phyloP scores from a whole-genome alignment of 2,329 filamentous ascomycete species.

The Verticillium isaacii region DNA sequence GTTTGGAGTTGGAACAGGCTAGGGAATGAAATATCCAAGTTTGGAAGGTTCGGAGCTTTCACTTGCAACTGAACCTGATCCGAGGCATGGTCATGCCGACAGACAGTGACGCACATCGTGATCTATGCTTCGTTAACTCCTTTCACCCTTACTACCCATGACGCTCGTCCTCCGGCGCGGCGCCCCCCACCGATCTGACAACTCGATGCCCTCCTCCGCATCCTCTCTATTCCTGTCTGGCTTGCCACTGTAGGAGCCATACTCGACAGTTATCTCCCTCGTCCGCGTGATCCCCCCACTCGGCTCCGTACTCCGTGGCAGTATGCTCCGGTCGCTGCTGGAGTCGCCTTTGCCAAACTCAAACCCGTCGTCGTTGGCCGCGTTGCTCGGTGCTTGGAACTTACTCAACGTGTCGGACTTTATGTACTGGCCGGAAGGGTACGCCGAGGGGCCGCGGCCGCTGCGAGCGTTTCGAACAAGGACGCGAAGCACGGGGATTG shows the following conservation, averaged over 20 bases:
- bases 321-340: slow-evolving; percentile 11
- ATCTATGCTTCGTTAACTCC: neutral
- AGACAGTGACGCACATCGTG: too few relatives aligned
- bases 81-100: too few relatives aligned
- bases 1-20: neutral
- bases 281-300: slow-evolving; percentile 11
- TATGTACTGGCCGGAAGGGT: neutral
- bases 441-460: neutral
- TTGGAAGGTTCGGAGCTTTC: neutral
- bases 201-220: neutral
- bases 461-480: slow-evolving; percentile 7
- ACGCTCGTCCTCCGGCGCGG: neutral
- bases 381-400: neutral
- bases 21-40: neutral
- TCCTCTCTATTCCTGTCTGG: neutral
- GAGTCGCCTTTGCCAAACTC: slow-evolving; percentile 1
- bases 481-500: slow-evolving; percentile 22
- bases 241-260: slow-evolving; percentile 3
- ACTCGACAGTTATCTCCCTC: slow-evolving; percentile 10
- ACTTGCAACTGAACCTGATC: neutral
- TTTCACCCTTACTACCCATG: neutral
- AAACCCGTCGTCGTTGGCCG: neutral
- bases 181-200: neutral
- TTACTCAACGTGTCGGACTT: neutral
- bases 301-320: neutral